Evolutionary conservation across 495 filamentous ascomycete species (phyloP).

Genomic region (Neurospora sp.): DNA sequence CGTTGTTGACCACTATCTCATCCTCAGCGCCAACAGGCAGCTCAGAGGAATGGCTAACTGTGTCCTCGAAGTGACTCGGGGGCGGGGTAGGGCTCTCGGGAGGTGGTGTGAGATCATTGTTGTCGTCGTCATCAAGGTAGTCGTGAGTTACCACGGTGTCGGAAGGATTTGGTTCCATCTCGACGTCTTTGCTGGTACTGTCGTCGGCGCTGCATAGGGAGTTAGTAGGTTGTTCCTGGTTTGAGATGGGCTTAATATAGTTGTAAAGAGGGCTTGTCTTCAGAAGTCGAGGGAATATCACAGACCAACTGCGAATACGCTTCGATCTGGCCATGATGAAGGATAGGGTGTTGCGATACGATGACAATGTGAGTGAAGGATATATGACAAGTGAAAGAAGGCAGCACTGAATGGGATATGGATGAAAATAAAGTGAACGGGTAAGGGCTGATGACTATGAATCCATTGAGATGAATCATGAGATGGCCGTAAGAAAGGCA

Average conservation of each 20-base stretch:
- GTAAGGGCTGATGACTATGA: background rate
- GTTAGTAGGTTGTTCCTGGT: background rate
- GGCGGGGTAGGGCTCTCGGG: slow-evolving; percentile 9
- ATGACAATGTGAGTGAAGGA: background rate
- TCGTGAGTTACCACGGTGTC: background rate
- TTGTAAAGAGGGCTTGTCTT: background rate
- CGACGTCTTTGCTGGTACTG: background rate
- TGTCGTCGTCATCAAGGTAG: slow-evolving; percentile 7
- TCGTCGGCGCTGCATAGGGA: background rate
- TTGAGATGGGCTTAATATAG: background rate
- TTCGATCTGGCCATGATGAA: background rate
- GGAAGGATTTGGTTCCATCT: background rate
- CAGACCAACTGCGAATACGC: background rate
- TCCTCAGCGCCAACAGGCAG: slow-evolving; percentile 27
- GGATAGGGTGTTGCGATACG: background rate
- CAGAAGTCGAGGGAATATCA: background rate
- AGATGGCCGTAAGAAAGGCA: background rate
- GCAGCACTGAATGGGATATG: background rate
- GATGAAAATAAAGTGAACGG: background rate
- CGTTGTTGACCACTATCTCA: slow-evolving; percentile 33
- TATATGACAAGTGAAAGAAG: background rate
- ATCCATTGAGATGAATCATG: background rate
- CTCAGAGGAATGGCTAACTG: slow-evolving; percentile 21
- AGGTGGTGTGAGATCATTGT: slow-evolving; percentile 19
- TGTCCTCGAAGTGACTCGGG: slow-evolving; percentile 9